Conservation (phyloP, 2,329 filamentous ascomycete species). For the Pseudocercospora fuligena region DNA sequence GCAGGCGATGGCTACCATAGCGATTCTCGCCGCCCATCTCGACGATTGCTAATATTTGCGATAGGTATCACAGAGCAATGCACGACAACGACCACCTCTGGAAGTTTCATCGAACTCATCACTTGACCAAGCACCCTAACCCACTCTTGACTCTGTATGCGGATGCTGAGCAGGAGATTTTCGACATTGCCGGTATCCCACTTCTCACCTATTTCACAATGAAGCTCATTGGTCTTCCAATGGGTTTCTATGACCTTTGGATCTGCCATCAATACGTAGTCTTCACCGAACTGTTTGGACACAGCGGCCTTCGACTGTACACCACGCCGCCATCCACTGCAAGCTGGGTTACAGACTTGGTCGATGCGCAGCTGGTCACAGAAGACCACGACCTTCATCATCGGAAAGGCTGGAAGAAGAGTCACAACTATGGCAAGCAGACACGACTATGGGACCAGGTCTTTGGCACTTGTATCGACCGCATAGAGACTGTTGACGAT, state of each 20-base stretch:
- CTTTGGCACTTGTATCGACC: slow-evolving; percentile 39
- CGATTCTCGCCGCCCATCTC: neutral
- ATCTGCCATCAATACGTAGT: slow-evolving; percentile 52
- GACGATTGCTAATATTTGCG: no score
- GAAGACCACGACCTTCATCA: slow-evolving; percentile 52
- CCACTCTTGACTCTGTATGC: slow-evolving; percentile 48
- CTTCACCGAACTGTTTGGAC: slow-evolving; percentile 47
- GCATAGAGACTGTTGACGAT: slow-evolving; percentile 41
- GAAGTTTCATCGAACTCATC: slow-evolving; percentile 54
- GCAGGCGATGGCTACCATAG: neutral
- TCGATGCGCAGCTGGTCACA: slow-evolving; percentile 46
- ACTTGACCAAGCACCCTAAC: slow-evolving; percentile 53
- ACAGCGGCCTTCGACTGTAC: slow-evolving; percentile 48
- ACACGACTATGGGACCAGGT: slow-evolving; percentile 42
- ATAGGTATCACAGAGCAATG: slow-evolving; percentile 46
- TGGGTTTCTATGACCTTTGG: slow-evolving; percentile 57
- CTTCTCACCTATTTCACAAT: slow-evolving; percentile 47
- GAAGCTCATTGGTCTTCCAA: slow-evolving; percentile 45
- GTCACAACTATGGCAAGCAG: slow-evolving; percentile 48
- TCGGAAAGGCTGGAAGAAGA: slow-evolving; percentile 46
- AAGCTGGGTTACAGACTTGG: slow-evolving; percentile 42
- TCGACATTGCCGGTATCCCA: slow-evolving; percentile 51
- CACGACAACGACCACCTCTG: slow-evolving; percentile 48
- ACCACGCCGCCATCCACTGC: slow-evolving; percentile 43
- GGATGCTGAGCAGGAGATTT: slow-evolving; percentile 50